Percentiles rank a stretch among this genome's conserved stretches.
Evolutionary conservation across 495 filamentous ascomycete genomes (phyloP).

Genomic region (Cryomyces antarcticus): DNA sequence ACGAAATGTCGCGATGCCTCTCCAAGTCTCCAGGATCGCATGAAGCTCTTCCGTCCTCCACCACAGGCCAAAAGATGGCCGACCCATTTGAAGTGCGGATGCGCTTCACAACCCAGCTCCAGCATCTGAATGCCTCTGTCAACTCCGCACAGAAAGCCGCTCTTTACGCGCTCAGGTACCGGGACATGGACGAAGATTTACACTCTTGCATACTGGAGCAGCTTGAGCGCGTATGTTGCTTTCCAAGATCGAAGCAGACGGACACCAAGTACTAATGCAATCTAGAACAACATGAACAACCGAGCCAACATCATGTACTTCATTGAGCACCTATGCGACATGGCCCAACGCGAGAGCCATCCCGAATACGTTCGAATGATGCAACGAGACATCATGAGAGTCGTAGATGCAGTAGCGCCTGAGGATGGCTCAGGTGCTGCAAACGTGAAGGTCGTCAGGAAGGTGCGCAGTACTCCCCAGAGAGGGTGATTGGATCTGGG

Average conservation of each 20-base stretch:
- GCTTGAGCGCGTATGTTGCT: constrained; percentile 45
- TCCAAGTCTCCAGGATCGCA: no score
- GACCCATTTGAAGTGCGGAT: constrained; percentile 98
- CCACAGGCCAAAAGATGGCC: constrained; percentile 31
- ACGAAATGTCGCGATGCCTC: no score
- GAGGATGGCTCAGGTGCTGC: constrained; percentile 77
- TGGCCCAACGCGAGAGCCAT: constrained; percentile 54
- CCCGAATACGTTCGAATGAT: constrained; percentile 76
- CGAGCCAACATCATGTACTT: constrained; percentile 99
- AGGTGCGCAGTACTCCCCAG: constrained; percentile 23
- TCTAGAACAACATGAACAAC: constrained; percentile 80
- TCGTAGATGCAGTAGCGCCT: constrained; percentile 78
- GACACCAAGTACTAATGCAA: not conserved
- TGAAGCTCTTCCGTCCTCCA: no score
- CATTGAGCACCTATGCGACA: constrained; percentile 82
- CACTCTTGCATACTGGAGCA: constrained; percentile 95
- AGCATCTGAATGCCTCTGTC: constrained; percentile 72
- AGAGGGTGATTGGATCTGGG: constrained; percentile 28
- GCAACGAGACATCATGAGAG: constrained; percentile 69
- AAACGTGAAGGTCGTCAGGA: constrained; percentile 81
- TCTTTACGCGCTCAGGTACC: constrained; percentile 80
- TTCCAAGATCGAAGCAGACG: not conserved
- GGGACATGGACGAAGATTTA: constrained; percentile 86
- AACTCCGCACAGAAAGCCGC: constrained; percentile 82
- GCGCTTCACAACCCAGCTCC: constrained; percentile 76